Conservation (phyloP, 139 green algal genomes). For the Chlorokybus atmophyticus region DNA sequence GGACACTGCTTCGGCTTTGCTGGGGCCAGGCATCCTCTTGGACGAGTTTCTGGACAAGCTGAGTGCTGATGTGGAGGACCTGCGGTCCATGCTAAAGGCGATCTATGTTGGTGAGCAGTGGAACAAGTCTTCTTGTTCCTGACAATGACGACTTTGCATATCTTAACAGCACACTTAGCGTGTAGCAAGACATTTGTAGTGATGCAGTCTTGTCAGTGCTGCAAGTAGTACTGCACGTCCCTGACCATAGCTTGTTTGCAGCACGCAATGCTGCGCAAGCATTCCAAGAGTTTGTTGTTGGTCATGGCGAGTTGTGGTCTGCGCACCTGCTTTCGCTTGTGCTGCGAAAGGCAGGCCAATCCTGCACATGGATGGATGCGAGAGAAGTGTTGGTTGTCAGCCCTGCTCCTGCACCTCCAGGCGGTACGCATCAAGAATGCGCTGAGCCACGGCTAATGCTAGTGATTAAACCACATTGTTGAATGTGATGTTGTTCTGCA, state of each 20-base stretch:
- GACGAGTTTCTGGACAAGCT: conserved; percentile 54
- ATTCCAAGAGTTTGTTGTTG: conserved; percentile 92
- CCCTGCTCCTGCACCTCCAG: too few relatives aligned
- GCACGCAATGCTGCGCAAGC: conserved; percentile 48
- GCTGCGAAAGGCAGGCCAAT: conserved; percentile 38
- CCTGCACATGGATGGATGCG: conserved; percentile 77
- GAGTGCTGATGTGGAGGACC: conserved; percentile 71
- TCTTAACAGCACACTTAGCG: too few relatives aligned
- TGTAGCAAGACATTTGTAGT: too few relatives aligned
- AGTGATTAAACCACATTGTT: too few relatives aligned
- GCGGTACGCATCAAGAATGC: too few relatives aligned
- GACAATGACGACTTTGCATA: background rate
- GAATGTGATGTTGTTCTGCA: too few relatives aligned
- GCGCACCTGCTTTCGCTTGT: conserved; percentile 60
- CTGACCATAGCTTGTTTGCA: background rate
- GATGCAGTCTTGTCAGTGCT: too few relatives aligned
- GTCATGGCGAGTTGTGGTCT: conserved; percentile 94
- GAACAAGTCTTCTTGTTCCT: conserved; percentile 18
- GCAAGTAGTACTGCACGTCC: background rate
- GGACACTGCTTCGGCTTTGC: background rate
- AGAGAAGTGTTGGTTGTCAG: conserved; percentile 74
- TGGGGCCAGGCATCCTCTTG: background rate
- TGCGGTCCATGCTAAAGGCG: conserved; percentile 88
- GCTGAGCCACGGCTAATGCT: too few relatives aligned
- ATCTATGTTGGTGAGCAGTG: conserved; percentile 46